Evolutionary conservation across 1,139 yeast genomes (phyloP).

Genomic region (Lodderomyces orthopsilosis): DNA sequence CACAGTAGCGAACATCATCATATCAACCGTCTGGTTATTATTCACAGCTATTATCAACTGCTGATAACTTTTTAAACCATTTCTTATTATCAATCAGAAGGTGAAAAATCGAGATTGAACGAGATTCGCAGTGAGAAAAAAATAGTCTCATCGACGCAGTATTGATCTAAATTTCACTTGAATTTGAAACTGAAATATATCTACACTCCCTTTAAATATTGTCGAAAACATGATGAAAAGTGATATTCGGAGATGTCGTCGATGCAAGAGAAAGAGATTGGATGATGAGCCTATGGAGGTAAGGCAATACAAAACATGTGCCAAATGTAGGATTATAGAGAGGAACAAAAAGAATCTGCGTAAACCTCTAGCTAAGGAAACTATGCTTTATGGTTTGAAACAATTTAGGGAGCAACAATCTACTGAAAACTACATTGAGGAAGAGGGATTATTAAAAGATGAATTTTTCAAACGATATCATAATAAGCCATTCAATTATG

Average conservation of each 20-base stretch:
- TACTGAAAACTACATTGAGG: conserved; percentile 40
- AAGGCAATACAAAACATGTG: conserved; percentile 57
- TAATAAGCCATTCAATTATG: conserved; percentile 18
- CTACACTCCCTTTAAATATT: no score
- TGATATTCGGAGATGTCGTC: conserved; percentile 50
- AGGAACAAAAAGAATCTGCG: conserved; percentile 47
- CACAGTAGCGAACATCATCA: neutral
- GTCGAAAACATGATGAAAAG: conserved; percentile 6
- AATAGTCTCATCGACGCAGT: conserved; percentile 2
- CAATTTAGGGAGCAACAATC: conserved; percentile 45
- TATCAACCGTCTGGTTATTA: neutral
- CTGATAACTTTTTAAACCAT: neutral
- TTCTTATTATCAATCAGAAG: neutral
- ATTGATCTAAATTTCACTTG: neutral
- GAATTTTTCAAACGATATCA: conserved; percentile 22
- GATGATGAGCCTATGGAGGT: conserved; percentile 61
- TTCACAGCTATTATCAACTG: neutral
- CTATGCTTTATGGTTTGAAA: conserved; percentile 48
- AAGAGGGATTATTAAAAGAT: conserved; percentile 33
- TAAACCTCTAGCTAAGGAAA: conserved; percentile 48
- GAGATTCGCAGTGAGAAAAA: conserved; percentile 3
- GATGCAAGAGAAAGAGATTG: conserved; percentile 58
- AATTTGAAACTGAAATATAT: no score
- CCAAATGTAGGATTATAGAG: conserved; percentile 58
- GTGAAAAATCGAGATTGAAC: neutral